Percentiles rank a stretch among this genome's conserved stretches.
Conservation (phyloP, 208 protist species). For the Sergeia podlipaevii region DNA sequence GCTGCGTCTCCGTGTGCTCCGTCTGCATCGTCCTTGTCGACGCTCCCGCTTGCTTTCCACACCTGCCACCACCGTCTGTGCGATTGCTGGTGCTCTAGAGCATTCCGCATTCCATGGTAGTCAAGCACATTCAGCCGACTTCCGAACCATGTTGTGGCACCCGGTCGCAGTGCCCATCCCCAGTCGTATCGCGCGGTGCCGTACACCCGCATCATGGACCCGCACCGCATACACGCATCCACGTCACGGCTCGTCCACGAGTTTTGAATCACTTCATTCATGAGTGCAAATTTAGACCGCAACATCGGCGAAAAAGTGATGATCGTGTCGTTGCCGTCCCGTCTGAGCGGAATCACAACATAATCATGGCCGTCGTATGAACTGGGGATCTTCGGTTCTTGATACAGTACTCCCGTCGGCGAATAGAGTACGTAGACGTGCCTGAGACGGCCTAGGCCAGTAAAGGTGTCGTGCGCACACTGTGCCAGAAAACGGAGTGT, state of each 20-base stretch:
- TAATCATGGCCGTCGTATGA: conserved; percentile 86
- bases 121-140: conserved; percentile 31
- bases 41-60: background rate
- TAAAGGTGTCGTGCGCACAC: conserved; percentile 34
- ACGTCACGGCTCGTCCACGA: conserved; percentile 85
- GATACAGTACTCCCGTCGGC: conserved; percentile 64
- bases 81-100: background rate
- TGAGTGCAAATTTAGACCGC: conserved; percentile 45
- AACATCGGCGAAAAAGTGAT: conserved; percentile 71
- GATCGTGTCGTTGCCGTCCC: conserved; percentile 49
- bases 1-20: conserved; percentile 34
- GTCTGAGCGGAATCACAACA: conserved; percentile 76
- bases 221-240: conserved; percentile 53
- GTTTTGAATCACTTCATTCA: conserved; percentile 49
- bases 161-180: conserved; percentile 77
- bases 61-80: background rate
- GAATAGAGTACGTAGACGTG: conserved; percentile 90
- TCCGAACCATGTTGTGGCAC: conserved; percentile 65
- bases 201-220: conserved; percentile 73
- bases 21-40: background rate
- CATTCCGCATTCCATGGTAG: background rate
- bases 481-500: conserved; percentile 60
- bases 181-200: conserved; percentile 76
- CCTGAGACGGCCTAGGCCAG: conserved; percentile 58
- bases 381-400: conserved; percentile 48